Conservation (phyloP, 177 flowering plant genomes). For the Vitis hybrid region DNA sequence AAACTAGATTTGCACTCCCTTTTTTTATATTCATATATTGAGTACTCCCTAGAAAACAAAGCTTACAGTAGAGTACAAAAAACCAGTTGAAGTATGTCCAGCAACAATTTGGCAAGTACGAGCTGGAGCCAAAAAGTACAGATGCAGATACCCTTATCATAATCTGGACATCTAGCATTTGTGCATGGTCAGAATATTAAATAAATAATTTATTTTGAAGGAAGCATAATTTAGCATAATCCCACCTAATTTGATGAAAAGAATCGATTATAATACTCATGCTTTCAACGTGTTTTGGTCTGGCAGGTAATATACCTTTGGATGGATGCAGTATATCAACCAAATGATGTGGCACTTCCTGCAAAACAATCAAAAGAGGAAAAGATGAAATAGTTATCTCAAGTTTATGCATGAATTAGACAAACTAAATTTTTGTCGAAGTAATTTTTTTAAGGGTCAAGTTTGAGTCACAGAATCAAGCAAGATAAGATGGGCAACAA, state of each 20-base stretch:
- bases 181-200: not conserved
- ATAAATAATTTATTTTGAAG: not conserved
- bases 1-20: not conserved
- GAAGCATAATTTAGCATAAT: not conserved
- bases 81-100: not conserved
- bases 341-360: slow-evolving; percentile 96
- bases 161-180: not conserved
- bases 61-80: not conserved
- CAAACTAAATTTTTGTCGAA: not conserved
- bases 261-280: not conserved
- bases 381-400: not conserved
- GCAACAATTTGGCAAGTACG: not conserved
- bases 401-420: not conserved
- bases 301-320: slow-evolving; percentile 54
- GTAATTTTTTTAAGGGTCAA: not conserved
- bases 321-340: slow-evolving; percentile 83
- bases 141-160: not conserved
- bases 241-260: not conserved
- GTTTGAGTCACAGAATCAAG: not conserved
- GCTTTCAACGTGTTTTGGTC: not conserved
- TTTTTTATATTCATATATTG: not conserved
- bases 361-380: slow-evolving; percentile 9
- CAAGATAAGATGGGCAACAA: not conserved
- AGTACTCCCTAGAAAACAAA: not conserved
- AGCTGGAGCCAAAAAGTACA: not conserved